Evolutionary conservation across 768 basidiomycete genomes (phyloP), one percentile per base, ranked within the genome.

Genomic region (Boletus tomentosulus): DNA sequence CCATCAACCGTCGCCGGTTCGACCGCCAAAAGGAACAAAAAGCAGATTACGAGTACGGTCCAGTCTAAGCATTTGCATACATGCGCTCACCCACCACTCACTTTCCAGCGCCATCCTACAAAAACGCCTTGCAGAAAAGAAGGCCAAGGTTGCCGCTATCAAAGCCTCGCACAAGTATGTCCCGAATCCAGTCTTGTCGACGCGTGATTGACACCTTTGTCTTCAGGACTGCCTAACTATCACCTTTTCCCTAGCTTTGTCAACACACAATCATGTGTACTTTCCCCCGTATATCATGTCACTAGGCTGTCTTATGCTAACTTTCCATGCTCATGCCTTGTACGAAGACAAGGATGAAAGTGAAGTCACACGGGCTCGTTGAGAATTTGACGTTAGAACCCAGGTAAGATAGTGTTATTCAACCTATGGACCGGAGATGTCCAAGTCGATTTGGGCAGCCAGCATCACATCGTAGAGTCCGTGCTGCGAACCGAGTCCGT

Each of bases 21-120:
- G 90, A 93, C 68, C 81, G 78, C 71, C 94, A 96, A 80, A 93
- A 93, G 79, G 95, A 93, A 75, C 91, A 94, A 77, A 92, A 96
- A 77, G 67, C 81, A 53, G 96, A 98, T 78, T 98, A 87, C 83
- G 90, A 96, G 85, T 87, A 66, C 47, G 86, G 71, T 12, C 13
- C 6, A 4, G 6, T 25, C 6, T 1, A 24, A 16, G 4, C 12
- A 9, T 22, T 24, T 5, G 4, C 16, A 2, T 12, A 2, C 12
- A 39, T 37, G 44, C 34, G 37, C 49, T 45, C n/a, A 44, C 27
- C 15, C 12, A 39, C 30, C 9, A 31, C 30, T 22, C 12, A 12
- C 46, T 41, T 22, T 47, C 3, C 56, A 87, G 85, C 34, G 76
- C 78, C 56, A 77, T 95, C 69, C 71, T 97, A 53, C 77, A 85